Evolutionary conservation across 2,329 filamentous ascomycete genomes (phyloP).

Genomic region (Ascochyta lentis): DNA sequence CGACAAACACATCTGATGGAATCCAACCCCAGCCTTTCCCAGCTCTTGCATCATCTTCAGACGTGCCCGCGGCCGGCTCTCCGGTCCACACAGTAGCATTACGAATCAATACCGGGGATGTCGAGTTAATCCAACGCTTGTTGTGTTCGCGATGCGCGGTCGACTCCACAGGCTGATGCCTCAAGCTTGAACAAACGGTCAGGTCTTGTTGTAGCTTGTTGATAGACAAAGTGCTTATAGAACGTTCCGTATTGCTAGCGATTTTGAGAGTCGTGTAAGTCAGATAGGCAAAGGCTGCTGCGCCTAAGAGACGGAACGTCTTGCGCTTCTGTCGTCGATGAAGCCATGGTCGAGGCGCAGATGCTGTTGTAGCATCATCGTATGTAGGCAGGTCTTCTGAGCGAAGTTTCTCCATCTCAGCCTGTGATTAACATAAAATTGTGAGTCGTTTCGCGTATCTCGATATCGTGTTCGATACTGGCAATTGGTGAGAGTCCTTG

Average conservation of each 20-base stretch:
- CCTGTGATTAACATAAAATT: background rate
- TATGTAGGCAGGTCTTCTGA: slow-evolving; percentile 31
- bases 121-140: slow-evolving; percentile 65
- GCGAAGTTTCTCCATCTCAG: slow-evolving; percentile 28
- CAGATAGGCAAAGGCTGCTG: slow-evolving; percentile 28
- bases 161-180: slow-evolving; percentile 62
- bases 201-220: slow-evolving; percentile 63
- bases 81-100: slow-evolving; percentile 73
- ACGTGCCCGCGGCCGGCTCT: slow-evolving; percentile 62
- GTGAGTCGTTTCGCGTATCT: background rate
- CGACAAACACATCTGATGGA: slow-evolving; percentile 65
- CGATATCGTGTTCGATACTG: background rate
- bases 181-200: slow-evolving; percentile 63
- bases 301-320: slow-evolving; percentile 25
- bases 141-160: slow-evolving; percentile 64
- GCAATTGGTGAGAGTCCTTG: background rate
- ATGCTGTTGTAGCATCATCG: slow-evolving; percentile 25
- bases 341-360: slow-evolving; percentile 17
- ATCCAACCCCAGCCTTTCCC: slow-evolving; percentile 69
- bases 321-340: slow-evolving; percentile 27
- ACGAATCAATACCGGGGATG: slow-evolving; percentile 67
- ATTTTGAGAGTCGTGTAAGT: slow-evolving; percentile 26
- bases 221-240: slow-evolving; percentile 54
- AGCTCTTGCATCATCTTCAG: slow-evolving; percentile 60
- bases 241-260: slow-evolving; percentile 23